Evolutionary conservation across 1,139 yeast species (phyloP).

Genomic region (Candida sanyaensis): DNA sequence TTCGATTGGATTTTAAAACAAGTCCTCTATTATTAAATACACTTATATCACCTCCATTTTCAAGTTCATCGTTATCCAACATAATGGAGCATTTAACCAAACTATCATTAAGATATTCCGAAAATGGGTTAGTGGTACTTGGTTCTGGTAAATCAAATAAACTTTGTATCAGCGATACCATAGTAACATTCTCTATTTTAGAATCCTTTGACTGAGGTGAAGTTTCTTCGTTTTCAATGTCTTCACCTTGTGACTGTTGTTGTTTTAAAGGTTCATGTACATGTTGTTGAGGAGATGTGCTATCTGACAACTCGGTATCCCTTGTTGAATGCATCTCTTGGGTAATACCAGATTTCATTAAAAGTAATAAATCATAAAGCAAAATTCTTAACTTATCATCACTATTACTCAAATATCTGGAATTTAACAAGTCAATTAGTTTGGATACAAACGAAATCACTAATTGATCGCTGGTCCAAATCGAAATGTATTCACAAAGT

Average conservation of each 20-base stretch:
- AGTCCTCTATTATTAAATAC: constrained; percentile 31
- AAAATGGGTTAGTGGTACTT: constrained; percentile 27
- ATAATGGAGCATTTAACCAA: constrained; percentile 29
- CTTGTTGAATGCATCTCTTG: constrained; percentile 18
- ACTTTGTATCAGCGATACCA: constrained; percentile 10
- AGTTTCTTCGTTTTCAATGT: neutral
- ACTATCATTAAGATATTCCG: constrained; percentile 21
- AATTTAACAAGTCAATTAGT: constrained; percentile 47
- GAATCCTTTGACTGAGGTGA: constrained; percentile 1
- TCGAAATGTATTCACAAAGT: constrained; percentile 32
- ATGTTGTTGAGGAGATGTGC: constrained; percentile 16
- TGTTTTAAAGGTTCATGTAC: neutral
- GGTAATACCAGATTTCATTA: constrained; percentile 48
- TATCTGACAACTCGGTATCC: constrained; percentile 16
- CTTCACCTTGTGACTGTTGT: neutral
- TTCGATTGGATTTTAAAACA: constrained; percentile 21
- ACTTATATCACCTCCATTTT: constrained; percentile 35
- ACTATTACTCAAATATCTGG: constrained; percentile 35
- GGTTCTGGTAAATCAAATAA: constrained; percentile 42
- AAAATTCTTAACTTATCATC: constrained; percentile 58
- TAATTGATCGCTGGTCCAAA: constrained; percentile 30
- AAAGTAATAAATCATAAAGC: constrained; percentile 61
- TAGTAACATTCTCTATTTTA: neutral
- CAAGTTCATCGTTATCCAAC: constrained; percentile 37
- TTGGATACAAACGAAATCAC: constrained; percentile 40